Evolutionary conservation across 495 filamentous ascomycete genomes (phyloP).

Genomic region (Penicillium subrubescens): DNA sequence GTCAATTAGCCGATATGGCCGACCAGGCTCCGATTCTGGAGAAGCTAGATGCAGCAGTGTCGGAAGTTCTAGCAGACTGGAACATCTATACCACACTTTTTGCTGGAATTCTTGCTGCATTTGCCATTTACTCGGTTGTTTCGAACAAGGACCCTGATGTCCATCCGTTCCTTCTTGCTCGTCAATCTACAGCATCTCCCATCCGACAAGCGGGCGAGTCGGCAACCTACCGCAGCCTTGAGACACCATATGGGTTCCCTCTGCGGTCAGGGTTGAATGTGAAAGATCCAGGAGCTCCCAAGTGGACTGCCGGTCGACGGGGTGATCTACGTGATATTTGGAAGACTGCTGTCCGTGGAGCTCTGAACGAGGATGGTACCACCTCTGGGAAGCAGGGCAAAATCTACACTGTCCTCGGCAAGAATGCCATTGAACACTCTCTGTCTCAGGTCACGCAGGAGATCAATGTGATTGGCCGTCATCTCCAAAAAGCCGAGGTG

Average conservation of each 20-base stretch:
- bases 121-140: conserved; percentile 65
- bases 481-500: conserved; percentile 67
- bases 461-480: conserved; percentile 82
- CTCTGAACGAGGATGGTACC: conserved; percentile 59
- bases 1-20: conserved; percentile 44
- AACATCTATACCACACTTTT: conserved; percentile 71
- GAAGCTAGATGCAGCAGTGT: conserved; percentile 68
- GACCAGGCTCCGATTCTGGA: conserved; percentile 53
- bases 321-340: conserved; percentile 94
- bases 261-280: conserved; percentile 82
- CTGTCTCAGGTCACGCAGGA: conserved; percentile 75
- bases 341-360: conserved; percentile 71
- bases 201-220: conserved; percentile 85
- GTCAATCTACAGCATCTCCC: conserved; percentile 75
- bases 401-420: conserved; percentile 80
- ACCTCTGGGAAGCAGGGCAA: conserved; percentile 66
- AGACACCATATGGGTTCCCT: conserved; percentile 82
- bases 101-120: conserved; percentile 56
- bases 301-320: conserved; percentile 78
- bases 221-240: conserved; percentile 75
- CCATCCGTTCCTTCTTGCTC: conserved; percentile 85
- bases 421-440: conserved; percentile 67
- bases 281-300: conserved; percentile 76
- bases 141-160: conserved; percentile 76
- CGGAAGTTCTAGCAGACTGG: conserved; percentile 74